Conservation (phyloP, 495 filamentous ascomycete genomes). For the Venustampulla echinocandica region DNA sequence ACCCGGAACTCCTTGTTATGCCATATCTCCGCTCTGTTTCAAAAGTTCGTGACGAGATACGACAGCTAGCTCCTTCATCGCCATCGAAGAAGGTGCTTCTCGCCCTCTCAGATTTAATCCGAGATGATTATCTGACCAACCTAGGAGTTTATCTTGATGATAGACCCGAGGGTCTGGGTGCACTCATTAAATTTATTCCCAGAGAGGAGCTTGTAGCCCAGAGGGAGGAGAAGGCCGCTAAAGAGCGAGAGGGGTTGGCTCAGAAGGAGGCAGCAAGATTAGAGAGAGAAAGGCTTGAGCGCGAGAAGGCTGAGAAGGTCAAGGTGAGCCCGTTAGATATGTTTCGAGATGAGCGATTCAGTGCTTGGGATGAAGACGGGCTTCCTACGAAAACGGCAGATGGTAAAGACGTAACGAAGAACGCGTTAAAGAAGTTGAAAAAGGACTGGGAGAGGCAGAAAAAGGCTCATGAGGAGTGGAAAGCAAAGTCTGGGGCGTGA, state of each 20-base stretch:
- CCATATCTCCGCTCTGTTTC: conserved; percentile 59
- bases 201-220: conserved; percentile 63
- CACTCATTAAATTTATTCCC: conserved; percentile 74
- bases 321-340: conserved; percentile 59
- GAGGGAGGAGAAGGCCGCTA: conserved; percentile 56
- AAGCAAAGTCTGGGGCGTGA: conserved; percentile 5
- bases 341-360: conserved; percentile 65
- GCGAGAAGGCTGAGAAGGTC: conserved; percentile 57
- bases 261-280: conserved; percentile 40
- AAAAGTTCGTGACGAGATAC: conserved; percentile 57
- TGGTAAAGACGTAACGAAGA: conserved; percentile 78
- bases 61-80: conserved; percentile 48
- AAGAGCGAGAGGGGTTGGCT: conserved; percentile 43
- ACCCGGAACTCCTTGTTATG: conserved; percentile 45
- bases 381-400: conserved; percentile 66
- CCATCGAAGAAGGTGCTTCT: conserved; percentile 52
- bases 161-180: conserved; percentile 51
- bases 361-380: conserved; percentile 80
- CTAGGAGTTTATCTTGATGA: conserved; percentile 85
- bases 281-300: conserved; percentile 26
- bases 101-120: conserved; percentile 66
- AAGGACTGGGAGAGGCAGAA: conserved; percentile 93
- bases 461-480: conserved; percentile 62
- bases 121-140: conserved; percentile 69
- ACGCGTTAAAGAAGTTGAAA: conserved; percentile 67